Evolutionary conservation across 2,329 filamentous ascomycete genomes (phyloP).

Genomic region (Helminthosporium solani): DNA sequence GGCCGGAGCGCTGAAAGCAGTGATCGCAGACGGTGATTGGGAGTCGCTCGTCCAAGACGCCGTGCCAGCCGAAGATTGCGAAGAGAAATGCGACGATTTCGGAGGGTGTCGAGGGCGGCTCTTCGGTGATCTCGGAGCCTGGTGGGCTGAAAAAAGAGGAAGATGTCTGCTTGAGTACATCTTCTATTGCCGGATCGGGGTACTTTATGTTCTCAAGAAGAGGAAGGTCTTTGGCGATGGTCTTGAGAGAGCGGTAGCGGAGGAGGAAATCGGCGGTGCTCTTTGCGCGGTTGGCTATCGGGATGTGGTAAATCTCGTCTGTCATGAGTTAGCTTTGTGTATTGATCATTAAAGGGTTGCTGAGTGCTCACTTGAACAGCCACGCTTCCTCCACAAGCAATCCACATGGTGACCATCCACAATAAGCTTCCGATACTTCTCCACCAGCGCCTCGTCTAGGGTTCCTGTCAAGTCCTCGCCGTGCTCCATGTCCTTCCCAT

Average conservation of each 20-base stretch:
- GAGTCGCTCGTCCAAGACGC: slow-evolving; percentile 60
- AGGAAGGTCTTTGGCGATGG: slow-evolving; percentile 36
- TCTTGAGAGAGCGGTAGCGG: slow-evolving; percentile 44
- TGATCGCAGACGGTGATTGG: slow-evolving; percentile 79
- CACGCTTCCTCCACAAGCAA: slow-evolving; percentile 82
- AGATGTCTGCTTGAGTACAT: slow-evolving; percentile 28
- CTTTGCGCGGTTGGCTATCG: slow-evolving; percentile 40
- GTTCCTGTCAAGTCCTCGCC: slow-evolving; percentile 49
- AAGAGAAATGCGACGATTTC: slow-evolving; percentile 34
- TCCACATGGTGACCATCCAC: slow-evolving; percentile 73
- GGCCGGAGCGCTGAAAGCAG: slow-evolving; percentile 82
- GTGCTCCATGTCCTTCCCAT: slow-evolving; percentile 52
- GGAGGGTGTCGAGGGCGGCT: slow-evolving; percentile 20
- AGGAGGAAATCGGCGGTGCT: slow-evolving; percentile 41
- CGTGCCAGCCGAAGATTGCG: slow-evolving; percentile 52
- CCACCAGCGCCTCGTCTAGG: slow-evolving; percentile 65
- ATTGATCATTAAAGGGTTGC: slow-evolving; percentile 10
- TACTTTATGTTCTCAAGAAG: slow-evolving; percentile 35
- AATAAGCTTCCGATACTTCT: slow-evolving; percentile 73
- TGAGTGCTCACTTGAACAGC: slow-evolving; percentile 71
- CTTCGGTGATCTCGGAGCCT: slow-evolving; percentile 12
- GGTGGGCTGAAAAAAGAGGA: slow-evolving; percentile 23
- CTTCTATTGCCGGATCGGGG: slow-evolving; percentile 27
- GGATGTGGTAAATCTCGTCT: slow-evolving; percentile 65
- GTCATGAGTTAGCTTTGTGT: slow-evolving; percentile 18